Percentiles rank a stretch among this genome's conserved stretches.
Evolutionary conservation across 2,329 filamentous ascomycete genomes (phyloP).

Genomic region (Torrubiella hemipterigena): DNA sequence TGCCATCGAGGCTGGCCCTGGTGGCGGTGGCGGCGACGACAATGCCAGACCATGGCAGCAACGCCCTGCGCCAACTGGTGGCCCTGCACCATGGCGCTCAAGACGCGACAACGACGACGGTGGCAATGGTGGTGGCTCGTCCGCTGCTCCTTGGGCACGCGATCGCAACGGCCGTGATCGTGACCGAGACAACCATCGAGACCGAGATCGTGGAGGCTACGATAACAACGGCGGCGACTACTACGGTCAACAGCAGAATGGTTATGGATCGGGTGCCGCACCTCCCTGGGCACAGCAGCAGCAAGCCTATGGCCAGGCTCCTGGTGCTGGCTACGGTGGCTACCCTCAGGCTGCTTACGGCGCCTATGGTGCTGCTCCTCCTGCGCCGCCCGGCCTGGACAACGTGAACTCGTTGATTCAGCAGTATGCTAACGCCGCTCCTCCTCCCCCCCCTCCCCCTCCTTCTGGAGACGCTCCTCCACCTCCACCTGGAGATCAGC

Average conservation of each 20-base stretch:
- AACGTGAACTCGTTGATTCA: conserved; percentile 56
- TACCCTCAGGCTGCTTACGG: conserved; percentile 45
- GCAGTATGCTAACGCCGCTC: conserved; percentile 44
- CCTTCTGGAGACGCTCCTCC: conserved; percentile 38
- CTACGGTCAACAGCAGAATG: too few relatives aligned
- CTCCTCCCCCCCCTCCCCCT: conserved; percentile 46
- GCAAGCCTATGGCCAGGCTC: conserved; percentile 40
- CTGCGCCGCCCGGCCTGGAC: conserved; percentile 41
- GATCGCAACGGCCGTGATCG: conserved; percentile 39
- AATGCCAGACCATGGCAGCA: conserved; percentile 81
- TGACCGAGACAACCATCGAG: conserved; percentile 15
- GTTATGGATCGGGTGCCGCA: too few relatives aligned
- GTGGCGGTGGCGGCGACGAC: conserved; percentile 37
- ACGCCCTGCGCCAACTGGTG: conserved; percentile 71
- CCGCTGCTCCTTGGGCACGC: conserved; percentile 48
- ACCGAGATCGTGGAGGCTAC: conserved; percentile 15
- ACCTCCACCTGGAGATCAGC: conserved; percentile 44
- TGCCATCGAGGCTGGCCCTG: conserved; percentile 78
- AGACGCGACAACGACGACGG: conserved; percentile 40
- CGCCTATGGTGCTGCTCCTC: conserved; percentile 25
- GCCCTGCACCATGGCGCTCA: conserved; percentile 67
- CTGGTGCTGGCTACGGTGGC: conserved; percentile 33
- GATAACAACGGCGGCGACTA: conserved; percentile 3
- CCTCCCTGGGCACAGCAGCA: conserved; percentile 33
- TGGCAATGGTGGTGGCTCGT: conserved; percentile 25